These are phyloP conservation scores for Boletus coccyginus DNA, from an alignment of 768 basidiomycete species.

Conservation along the genomic window DNA sequence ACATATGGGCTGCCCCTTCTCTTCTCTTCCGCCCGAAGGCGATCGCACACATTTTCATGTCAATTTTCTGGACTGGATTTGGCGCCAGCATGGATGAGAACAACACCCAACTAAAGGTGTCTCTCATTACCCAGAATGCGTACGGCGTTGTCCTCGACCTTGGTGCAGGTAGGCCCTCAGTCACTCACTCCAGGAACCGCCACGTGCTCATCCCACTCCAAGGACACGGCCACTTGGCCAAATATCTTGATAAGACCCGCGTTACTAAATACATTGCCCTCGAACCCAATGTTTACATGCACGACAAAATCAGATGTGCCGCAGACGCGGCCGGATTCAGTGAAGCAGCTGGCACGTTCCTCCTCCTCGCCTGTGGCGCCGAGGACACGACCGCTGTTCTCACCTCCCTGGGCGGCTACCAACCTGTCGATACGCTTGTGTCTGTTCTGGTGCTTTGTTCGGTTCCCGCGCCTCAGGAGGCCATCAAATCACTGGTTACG, in stretches of 20 bases:
- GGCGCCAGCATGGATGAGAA: constrained; percentile 46
- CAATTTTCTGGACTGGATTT: constrained; percentile 52
- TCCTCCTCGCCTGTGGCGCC: constrained; percentile 62
- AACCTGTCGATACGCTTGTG: constrained; percentile 56
- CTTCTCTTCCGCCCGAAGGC: constrained; percentile 44
- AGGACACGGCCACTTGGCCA: constrained; percentile 64
- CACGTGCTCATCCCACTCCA: neutral
- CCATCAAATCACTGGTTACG: constrained; percentile 43
- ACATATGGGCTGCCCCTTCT: constrained; percentile 38
- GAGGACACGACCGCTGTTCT: constrained; percentile 53
- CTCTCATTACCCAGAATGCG: constrained; percentile 53
- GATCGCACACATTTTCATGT: constrained; percentile 57
- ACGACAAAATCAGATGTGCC: constrained; percentile 46
- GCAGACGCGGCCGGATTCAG: constrained; percentile 52
- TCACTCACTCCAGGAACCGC: neutral
- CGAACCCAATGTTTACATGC: constrained; percentile 70
- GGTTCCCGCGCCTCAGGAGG: constrained; percentile 52
- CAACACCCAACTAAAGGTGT: constrained; percentile 38
- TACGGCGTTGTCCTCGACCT: constrained; percentile 63
- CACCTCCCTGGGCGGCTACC: constrained; percentile 35
- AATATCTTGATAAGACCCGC: constrained; percentile 52
- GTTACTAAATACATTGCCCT: constrained; percentile 71
- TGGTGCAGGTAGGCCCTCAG: constrained; percentile 58
- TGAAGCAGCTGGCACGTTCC: constrained; percentile 50
- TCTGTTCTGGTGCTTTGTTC: constrained; percentile 67